Evolutionary conservation across 1,284 basidiomycete species (phyloP), one percentile per base, ranked within the genome.

Genomic region (Malassezia globosa): DNA sequence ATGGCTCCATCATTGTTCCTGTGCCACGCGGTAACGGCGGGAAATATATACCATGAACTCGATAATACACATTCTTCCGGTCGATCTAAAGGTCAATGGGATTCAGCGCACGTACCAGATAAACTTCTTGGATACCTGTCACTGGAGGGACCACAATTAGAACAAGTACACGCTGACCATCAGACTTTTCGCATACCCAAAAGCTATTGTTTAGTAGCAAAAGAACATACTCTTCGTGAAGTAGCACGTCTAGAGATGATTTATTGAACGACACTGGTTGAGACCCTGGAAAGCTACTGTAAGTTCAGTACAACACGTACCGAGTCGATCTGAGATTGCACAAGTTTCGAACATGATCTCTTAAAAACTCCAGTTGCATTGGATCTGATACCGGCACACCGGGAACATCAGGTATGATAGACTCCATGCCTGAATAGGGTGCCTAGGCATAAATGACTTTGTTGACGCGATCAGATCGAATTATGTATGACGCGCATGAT

Each of bases 151-250:
- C 73, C 34, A 83, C 78, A 42, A 97, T 79, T 52, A 94, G 77
- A 39, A 96, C 79, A 36, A 97, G 77, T 25, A 97, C 87, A 35
- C 94, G 81, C 45, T 96, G 75, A 2, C 94, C 94, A 69, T 99
- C 94, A n/a, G 89, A 94, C 76, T 99, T 99, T 75, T 99, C 94
- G 75, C 89, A 95, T 24, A 99, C 92, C 92, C 92, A 99, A 72
- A 85, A 97, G 29, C 41, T 44, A 5, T n/a, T 26, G 14, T 16
- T 45, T 26, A 5, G 27, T 14, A 18, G 24, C 14, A 8, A 11
- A 14, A 24, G 14, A n/a, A 43, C 41, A 14, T 36, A 44, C 33
- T 46, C 44, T 31, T 46, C 24, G 13, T 26, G 7, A 18, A 45
- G n/a, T 2, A 50, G 16, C 5, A 35, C 0, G 14, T 46, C 37